A percentile compares a stretch with the other conserved stretches of the same genome.
These are phyloP conservation scores for Yamadazyma sp. DNA, from an alignment of 1,139 yeast species.

Conservation along the genomic window DNA sequence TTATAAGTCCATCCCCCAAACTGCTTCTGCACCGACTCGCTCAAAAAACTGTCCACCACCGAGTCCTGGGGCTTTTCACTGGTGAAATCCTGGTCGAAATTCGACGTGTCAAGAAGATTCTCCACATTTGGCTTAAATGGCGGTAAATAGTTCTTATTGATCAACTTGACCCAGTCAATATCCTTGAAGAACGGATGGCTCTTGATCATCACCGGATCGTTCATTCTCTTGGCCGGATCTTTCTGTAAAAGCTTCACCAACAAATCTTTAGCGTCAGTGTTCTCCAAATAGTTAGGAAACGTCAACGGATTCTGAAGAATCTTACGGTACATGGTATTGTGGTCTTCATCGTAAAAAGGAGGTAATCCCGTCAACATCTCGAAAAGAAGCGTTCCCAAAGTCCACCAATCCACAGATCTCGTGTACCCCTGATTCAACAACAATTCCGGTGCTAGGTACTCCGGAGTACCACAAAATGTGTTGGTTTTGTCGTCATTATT, in stretches of 20 bases:
- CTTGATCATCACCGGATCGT: slow-evolving; percentile 85
- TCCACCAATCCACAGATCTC: slow-evolving; percentile 97
- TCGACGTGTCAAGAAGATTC: slow-evolving; percentile 83
- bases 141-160: slow-evolving; percentile 87
- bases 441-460: slow-evolving; percentile 92
- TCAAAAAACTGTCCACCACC: slow-evolving; percentile 86
- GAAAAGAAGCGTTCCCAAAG: slow-evolving; percentile 85
- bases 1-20: slow-evolving; percentile 99
- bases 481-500: slow-evolving; percentile 82
- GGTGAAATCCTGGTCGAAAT: slow-evolving; percentile 91
- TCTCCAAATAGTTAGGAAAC: slow-evolving; percentile 85
- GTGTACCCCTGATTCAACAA: slow-evolving; percentile 91
- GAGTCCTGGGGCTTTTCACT: slow-evolving; percentile 92
- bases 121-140: slow-evolving; percentile 94
- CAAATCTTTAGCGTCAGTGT: slow-evolving; percentile 79
- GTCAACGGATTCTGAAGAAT: slow-evolving; percentile 84
- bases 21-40: slow-evolving; percentile 91
- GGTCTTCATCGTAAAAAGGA: slow-evolving; percentile 93
- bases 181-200: slow-evolving; percentile 84
- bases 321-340: slow-evolving; percentile 92
- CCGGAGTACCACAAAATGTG: slow-evolving; percentile 97
- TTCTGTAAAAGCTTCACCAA: slow-evolving; percentile 75
- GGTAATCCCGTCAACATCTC: slow-evolving; percentile 98
- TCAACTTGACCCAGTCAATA: slow-evolving; percentile 85
- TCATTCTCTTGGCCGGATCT: slow-evolving; percentile 78